Percentiles rank a stretch among this genome's conserved stretches.
phyloP scores from a whole-genome alignment of 2,329 filamentous ascomycete genomes.

The Pyrenochaeta sp. region DNA sequence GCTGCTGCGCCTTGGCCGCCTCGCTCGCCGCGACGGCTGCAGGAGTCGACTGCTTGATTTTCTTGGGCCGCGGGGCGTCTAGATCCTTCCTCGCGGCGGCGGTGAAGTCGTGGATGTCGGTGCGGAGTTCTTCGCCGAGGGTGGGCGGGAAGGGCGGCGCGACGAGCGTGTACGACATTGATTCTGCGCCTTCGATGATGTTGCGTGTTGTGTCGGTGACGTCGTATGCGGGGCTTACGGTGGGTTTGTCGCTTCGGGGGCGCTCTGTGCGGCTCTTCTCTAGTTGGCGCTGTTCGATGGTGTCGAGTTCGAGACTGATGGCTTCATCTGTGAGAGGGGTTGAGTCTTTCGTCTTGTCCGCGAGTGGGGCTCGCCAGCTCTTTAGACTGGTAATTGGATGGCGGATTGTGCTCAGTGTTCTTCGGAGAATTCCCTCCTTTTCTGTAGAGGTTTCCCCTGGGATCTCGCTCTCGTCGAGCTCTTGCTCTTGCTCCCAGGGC shows the following conservation, averaged over 20 bases:
- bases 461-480: slow-evolving; percentile 7
- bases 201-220: slow-evolving; percentile 76
- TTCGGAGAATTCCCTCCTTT: slow-evolving; percentile 18
- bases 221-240: slow-evolving; percentile 40
- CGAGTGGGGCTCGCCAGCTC: slow-evolving; percentile 20
- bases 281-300: slow-evolving; percentile 19
- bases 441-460: slow-evolving; percentile 13
- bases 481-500: slow-evolving; percentile 38
- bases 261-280: slow-evolving; percentile 12
- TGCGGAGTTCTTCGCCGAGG: slow-evolving; percentile 83
- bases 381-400: slow-evolving; percentile 27
- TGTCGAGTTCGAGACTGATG: slow-evolving; percentile 8
- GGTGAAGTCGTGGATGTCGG: slow-evolving; percentile 68
- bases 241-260: slow-evolving; percentile 19
- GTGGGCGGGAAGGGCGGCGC: slow-evolving; percentile 77
- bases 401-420: slow-evolving; percentile 21
- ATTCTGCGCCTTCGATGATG: slow-evolving; percentile 68
- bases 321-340: slow-evolving; percentile 7
- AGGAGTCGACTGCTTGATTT: slow-evolving; percentile 10
- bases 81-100: slow-evolving; percentile 65
- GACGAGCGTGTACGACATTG: slow-evolving; percentile 75
- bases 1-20: slow-evolving; percentile 29
- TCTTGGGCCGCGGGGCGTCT: slow-evolving; percentile 28
- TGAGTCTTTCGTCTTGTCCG: slow-evolving; percentile 3
- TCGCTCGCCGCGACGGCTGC: slow-evolving; percentile 29